These are phyloP conservation scores for Leishmania braziliensis DNA, from an alignment of 208 protist species.

Conservation along the genomic window DNA sequence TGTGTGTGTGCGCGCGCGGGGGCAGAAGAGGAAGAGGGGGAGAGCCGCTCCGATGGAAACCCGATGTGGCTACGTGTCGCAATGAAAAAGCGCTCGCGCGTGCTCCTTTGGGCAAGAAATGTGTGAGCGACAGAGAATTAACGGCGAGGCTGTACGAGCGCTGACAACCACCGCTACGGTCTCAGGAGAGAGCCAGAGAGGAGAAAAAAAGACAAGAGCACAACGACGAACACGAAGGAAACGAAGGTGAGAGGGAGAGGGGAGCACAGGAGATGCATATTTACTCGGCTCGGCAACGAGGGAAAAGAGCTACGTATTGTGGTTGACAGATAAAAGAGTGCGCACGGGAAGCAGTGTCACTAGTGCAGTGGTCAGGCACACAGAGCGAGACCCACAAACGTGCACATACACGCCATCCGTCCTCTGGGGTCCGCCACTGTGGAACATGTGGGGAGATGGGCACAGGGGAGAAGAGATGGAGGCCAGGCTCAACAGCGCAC, in stretches of 20 bases:
- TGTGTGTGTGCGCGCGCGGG: not conserved
- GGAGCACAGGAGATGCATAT: not conserved
- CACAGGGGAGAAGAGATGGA: not conserved
- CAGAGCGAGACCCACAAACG: not conserved
- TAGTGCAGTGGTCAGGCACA: not conserved
- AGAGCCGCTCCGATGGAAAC: not conserved
- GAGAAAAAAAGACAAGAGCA: too few species aligned
- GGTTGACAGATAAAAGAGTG: not conserved
- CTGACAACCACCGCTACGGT: not conserved
- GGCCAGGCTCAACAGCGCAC: not conserved
- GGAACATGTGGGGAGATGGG: too few species aligned
- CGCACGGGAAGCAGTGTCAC: not conserved
- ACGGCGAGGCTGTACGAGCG: not conserved
- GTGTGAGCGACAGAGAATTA: not conserved
- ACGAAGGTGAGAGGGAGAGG: not conserved
- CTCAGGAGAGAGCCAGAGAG: not conserved
- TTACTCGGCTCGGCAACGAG: not conserved
- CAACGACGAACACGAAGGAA: not conserved
- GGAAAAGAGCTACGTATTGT: not conserved
- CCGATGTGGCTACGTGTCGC: not conserved
- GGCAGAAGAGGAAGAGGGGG: slow-evolving; percentile 1
- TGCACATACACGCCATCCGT: not conserved
- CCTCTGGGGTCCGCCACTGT: not conserved
- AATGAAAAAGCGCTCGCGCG: not conserved
- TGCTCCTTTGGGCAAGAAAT: not conserved